Evolutionary conservation across 164 flowering plant species (phyloP).

Genomic region (Vitis rupestris): DNA sequence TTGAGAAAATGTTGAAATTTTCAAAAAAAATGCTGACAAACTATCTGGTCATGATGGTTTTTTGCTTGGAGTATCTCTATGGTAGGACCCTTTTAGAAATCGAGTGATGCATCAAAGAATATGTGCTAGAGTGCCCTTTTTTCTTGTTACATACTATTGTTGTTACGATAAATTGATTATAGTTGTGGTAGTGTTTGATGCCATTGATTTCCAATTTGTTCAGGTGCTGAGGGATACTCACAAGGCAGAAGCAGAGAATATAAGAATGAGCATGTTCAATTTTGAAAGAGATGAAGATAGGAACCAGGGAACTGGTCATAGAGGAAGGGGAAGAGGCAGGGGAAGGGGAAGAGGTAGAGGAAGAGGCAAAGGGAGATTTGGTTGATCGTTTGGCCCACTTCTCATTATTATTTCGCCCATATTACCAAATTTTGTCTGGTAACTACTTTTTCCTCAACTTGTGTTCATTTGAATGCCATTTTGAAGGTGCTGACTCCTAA

Average conservation of each 20-base stretch:
- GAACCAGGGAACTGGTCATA: constrained; percentile 13
- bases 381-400: constrained; percentile 8
- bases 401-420: neutral
- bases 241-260: constrained; percentile 45
- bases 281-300: constrained; percentile 45
- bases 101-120: neutral
- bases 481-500: neutral
- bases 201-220: constrained; percentile 15
- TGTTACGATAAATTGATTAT: neutral
- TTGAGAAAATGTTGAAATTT: neutral
- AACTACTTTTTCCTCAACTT: neutral
- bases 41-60: neutral
- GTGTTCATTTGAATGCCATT: neutral
- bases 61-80: neutral
- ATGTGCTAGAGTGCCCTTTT: neutral
- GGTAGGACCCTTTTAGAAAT: neutral
- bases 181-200: neutral
- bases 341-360: constrained; percentile 32
- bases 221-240: constrained; percentile 43
- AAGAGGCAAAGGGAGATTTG: constrained; percentile 26
- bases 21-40: neutral
- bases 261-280: constrained; percentile 76
- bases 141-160: neutral
- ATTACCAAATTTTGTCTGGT: neutral
- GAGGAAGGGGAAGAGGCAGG: constrained; percentile 50